Base-by-base conservation (phyloP, 768 basidiomycete species). In the Myochromella boudieri region DNA sequence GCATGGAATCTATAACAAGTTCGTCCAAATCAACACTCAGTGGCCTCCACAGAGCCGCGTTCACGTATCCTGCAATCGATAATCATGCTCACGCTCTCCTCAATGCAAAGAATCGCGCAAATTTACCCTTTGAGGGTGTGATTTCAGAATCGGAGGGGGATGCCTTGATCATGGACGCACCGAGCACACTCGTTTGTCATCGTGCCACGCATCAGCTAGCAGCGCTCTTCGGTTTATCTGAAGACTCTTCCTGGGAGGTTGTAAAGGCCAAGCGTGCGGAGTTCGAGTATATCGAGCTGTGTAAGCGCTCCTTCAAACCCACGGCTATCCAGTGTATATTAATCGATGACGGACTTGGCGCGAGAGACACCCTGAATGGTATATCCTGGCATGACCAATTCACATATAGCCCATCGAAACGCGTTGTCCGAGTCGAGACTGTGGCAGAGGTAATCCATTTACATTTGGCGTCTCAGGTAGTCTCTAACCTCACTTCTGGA, bases 41-140 rank as follows among this genome's bases (percentile, higher is more conserved):
- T 14, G n/a, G 22, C 25, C 49, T 54, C 20, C 44, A 42, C 20
- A n/a, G 11, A 28, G 33, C 49, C 28, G 64, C 66, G 8, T 64
- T 69, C 34, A 56, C 55, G 0, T 67, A 67, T 32, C 84, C 83
- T 15, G 80, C 78, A 0, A 85, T 87, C 59, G 87, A 91, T 67
- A 89, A 90, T 60, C 89, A 91, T 58, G 84, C 87, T 0, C 89
- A 91, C 57, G 83, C 87, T 1, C 68, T 91, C 15, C 69, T 91
- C 37, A 66, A 68, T 18, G 69, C 66, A 5, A 65, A 65, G 15
- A 57, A 77, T 43, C 75, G 82, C 24, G 49, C 67, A 39, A 56
- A 52, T 3, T 55, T 87, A 14, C 74, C 81, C 0, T 77, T 89
- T 51, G 84, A 90, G 48, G 80, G 80, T 0, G 57, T 86, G 38